Evolutionary conservation across 345 rosid species (phyloP).

Genomic region (Rhizophora mangle): DNA sequence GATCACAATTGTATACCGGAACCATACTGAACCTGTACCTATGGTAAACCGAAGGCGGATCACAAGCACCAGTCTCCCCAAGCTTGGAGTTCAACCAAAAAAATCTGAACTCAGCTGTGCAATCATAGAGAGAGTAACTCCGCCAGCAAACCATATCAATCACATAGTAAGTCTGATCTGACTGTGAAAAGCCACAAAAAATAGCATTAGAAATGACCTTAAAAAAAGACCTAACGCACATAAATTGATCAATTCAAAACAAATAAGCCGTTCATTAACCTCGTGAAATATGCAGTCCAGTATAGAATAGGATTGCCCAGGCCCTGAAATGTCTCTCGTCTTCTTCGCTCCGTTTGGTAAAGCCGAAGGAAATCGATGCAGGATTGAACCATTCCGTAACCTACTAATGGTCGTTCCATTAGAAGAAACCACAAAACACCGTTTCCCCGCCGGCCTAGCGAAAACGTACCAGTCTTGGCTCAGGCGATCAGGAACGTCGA

Average conservation of each 20-base stretch:
- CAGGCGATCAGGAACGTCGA: slow-evolving; percentile 73
- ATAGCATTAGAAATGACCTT: neutral
- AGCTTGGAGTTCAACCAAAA: slow-evolving; percentile 92
- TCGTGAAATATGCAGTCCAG: slow-evolving; percentile 96
- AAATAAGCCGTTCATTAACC: slow-evolving; percentile 32
- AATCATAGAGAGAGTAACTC: slow-evolving; percentile 83
- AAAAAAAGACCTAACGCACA: slow-evolving; percentile 1
- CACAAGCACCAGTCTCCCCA: slow-evolving; percentile 80
- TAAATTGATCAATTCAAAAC: neutral
- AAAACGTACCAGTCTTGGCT: slow-evolving; percentile 65
- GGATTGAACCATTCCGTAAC: slow-evolving; percentile 57
- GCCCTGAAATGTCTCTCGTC: slow-evolving; percentile 56
- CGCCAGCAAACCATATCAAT: slow-evolving; percentile 95
- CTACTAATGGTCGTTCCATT: slow-evolving; percentile 77
- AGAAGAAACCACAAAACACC: slow-evolving; percentile 76
- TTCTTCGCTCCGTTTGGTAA: slow-evolving; percentile 74
- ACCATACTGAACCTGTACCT: slow-evolving; percentile 62
- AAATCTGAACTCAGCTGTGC: slow-evolving; percentile 88
- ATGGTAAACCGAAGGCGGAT: slow-evolving; percentile 65
- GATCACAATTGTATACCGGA: slow-evolving; percentile 66
- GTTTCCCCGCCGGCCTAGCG: slow-evolving; percentile 76
- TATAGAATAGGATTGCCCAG: slow-evolving; percentile 72
- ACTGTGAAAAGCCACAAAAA: slow-evolving; percentile 36
- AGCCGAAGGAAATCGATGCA: slow-evolving; percentile 84
- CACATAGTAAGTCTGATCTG: slow-evolving; percentile 85